phyloP scores from a whole-genome alignment of 2,329 filamentous ascomycete species.

The Camptophora hylomeconis region DNA sequence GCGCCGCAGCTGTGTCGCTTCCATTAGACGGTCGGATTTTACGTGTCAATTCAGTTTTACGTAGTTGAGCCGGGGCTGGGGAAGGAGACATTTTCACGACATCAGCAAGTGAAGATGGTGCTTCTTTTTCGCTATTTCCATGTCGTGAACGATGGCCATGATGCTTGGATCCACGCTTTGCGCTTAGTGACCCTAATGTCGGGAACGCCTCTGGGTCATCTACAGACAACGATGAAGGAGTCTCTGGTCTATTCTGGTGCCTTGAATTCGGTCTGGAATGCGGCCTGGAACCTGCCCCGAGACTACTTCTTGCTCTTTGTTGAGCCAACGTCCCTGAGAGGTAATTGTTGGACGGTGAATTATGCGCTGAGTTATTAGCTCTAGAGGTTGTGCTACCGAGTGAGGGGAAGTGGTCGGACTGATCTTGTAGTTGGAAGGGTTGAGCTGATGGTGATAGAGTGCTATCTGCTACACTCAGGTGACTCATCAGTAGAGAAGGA shows the following conservation, averaged over 20 bases:
- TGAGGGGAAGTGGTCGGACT: conserved; percentile 67
- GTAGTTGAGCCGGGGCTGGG: conserved; percentile 46
- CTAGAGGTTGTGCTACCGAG: conserved; percentile 38
- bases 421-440: conserved; percentile 66
- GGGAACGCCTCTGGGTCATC: conserved; percentile 96
- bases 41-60: conserved; percentile 42
- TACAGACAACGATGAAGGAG: conserved; percentile 56
- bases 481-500: conserved; percentile 66
- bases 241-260: conserved; percentile 46
- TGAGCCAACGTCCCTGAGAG: no score
- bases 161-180: conserved; percentile 76
- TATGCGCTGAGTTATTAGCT: no score
- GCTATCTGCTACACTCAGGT: conserved; percentile 53
- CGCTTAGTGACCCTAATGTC: conserved; percentile 61
- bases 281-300: conserved; percentile 40
- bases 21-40: conserved; percentile 26
- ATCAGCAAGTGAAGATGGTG: conserved; percentile 72
- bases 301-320: no score
- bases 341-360: no score
- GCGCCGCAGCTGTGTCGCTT: conserved; percentile 52
- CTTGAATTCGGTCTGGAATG: conserved; percentile 77
- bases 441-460: conserved; percentile 43
- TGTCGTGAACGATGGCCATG: conserved; percentile 84
- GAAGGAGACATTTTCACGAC: conserved; percentile 92
- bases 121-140: conserved; percentile 57